Conservation (phyloP, 202 grass and related monocot species). For the Eragrostis tef region DNA sequence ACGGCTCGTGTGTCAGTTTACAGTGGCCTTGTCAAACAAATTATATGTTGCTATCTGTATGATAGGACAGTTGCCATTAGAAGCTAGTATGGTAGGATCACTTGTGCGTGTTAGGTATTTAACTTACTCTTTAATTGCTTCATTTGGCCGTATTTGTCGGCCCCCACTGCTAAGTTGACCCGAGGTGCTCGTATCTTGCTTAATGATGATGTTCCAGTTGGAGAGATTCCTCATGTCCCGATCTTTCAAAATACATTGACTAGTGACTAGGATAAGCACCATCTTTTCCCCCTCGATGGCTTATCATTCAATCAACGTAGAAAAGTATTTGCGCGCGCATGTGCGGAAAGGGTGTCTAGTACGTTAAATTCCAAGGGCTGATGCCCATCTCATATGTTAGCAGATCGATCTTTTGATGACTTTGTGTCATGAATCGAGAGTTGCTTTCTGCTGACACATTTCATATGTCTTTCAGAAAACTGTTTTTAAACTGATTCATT, state of each 20-base stretch:
- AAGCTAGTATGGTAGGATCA: not conserved
- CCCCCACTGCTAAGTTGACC: not conserved
- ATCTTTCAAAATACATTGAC: slow-evolving; percentile 57
- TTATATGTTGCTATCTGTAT: not conserved
- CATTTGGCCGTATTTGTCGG: slow-evolving; percentile 43
- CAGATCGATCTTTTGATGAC: not conserved
- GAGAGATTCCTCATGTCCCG: slow-evolving; percentile 58
- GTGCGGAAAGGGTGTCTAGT: slow-evolving; percentile 51
- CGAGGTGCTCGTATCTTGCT: slow-evolving; percentile 18
- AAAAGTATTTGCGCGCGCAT: slow-evolving; percentile 49
- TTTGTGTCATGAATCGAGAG: slow-evolving; percentile 14
- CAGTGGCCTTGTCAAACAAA: slow-evolving; percentile 16
- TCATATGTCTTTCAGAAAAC: not conserved
- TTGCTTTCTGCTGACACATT: not conserved
- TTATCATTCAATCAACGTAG: slow-evolving; percentile 51
- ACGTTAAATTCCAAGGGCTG: slow-evolving; percentile 45
- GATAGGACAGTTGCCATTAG: slow-evolving; percentile 27
- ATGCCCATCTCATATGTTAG: slow-evolving; percentile 41
- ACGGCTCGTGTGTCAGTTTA: not conserved
- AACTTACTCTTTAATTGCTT: slow-evolving; percentile 26
- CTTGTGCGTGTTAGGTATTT: slow-evolving; percentile 20
- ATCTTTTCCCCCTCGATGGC: slow-evolving; percentile 41
- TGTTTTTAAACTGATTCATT: no score
- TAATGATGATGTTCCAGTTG: slow-evolving; percentile 50
- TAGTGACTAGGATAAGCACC: slow-evolving; percentile 74